Evolutionary conservation across 2,329 filamentous ascomycete genomes (phyloP).

Genomic region (Elsinoe ampelina): DNA sequence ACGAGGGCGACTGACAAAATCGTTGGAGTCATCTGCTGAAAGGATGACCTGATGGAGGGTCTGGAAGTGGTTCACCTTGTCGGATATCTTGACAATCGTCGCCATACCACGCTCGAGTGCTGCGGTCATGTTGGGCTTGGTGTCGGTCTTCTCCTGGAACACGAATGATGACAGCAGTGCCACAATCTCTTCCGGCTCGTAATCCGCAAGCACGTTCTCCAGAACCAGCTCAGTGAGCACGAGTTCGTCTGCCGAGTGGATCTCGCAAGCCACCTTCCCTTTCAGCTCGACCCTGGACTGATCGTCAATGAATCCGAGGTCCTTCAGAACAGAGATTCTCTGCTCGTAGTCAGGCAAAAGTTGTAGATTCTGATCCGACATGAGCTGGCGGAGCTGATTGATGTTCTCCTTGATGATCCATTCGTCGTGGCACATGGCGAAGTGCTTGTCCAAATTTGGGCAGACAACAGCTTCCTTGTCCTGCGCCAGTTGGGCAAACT

Average conservation of each 20-base stretch:
- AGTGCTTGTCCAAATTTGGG: slow-evolving; percentile 77
- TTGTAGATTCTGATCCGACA: slow-evolving; percentile 94
- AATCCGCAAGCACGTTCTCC: slow-evolving; percentile 91
- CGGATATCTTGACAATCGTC: slow-evolving; percentile 79
- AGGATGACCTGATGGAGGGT: slow-evolving; percentile 86
- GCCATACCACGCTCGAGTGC: slow-evolving; percentile 73
- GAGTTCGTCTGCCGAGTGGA: slow-evolving; percentile 92
- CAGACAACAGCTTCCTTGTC: slow-evolving; percentile 54
- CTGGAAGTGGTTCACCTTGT: slow-evolving; percentile 86
- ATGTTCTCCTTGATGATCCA: slow-evolving; percentile 96
- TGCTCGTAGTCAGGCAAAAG: slow-evolving; percentile 95
- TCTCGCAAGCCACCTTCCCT: slow-evolving; percentile 96
- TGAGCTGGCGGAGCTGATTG: slow-evolving; percentile 70
- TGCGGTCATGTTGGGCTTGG: slow-evolving; percentile 68
- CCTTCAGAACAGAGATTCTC: slow-evolving; percentile 80
- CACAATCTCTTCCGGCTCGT: slow-evolving; percentile 93
- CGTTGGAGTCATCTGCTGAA: slow-evolving; percentile 79
- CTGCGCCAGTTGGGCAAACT: slow-evolving; percentile 54
- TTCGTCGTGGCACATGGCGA: slow-evolving; percentile 91
- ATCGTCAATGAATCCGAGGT: slow-evolving; percentile 85
- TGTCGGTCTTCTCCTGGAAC: slow-evolving; percentile 92
- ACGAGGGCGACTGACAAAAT: slow-evolving; percentile 76
- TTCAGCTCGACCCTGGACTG: slow-evolving; percentile 85
- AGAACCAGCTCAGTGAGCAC: slow-evolving; percentile 93
- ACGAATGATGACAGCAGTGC: slow-evolving; percentile 89